Base-by-base conservation (phyloP, 257 asterid genomes). In the Rehmannia glutinosa region DNA sequence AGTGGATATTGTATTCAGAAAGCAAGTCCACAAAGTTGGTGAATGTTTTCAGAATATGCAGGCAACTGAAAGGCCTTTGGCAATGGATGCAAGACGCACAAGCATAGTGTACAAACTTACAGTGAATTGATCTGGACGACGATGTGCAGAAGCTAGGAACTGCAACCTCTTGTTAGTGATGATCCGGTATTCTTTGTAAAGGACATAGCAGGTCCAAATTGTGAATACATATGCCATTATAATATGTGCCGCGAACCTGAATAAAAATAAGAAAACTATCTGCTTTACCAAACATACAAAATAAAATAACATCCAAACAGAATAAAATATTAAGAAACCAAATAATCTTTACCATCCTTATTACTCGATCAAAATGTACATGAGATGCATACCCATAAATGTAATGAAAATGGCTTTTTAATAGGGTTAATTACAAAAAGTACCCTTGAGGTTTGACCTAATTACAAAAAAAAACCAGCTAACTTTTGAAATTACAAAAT, bases 51-150 rank as follows among this genome's bases (percentile, higher is more conserved):
- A 25, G 3, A 13, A 52, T 15, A n/a, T n/a, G n/a, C 55, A 20
- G 23, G 52, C 42, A 68, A 17, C 42, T 35, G n/a, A 65, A 71
- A 42, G 51, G 36, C 63, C 36, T 15, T 27, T 24, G n/a, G n/a
- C n/a, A n/a, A n/a, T n/a, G n/a, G n/a, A 17, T 32, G 43, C 12
- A 6, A 51, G 25, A 59, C 51, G 66, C 10, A 69, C 3, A 8
- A 16, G 24, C 17, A 41, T 15, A 8, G 35, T 58, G 39, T 56
- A 60, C 28, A 39, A 55, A 81, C 97, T 84, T 69, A 88, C 98
- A 25, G 95, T 86, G 73, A 77, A 93, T 69, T 93, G 97, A 82
- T 93, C 96, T 1, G 97, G 89, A 41, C 86, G 90, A 24, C 97
- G 95, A 17, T 41, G 71, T 77, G 70, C 94, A 80, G 96, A 81